phyloP scores from a whole-genome alignment of 768 basidiomycete species.

The Leccinum sublutescens region DNA sequence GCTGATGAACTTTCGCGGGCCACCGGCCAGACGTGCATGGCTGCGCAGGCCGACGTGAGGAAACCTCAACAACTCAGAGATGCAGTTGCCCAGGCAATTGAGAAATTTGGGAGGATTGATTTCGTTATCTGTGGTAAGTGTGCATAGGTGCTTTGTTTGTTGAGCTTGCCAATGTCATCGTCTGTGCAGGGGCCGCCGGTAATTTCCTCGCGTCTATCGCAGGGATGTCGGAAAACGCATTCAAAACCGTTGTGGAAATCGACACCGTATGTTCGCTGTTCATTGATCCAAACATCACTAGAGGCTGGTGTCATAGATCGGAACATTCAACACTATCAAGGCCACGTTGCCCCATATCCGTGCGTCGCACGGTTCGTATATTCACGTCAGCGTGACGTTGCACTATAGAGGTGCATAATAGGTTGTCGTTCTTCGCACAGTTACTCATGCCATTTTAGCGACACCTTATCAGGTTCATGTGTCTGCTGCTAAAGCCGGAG shows the following conservation, averaged over 20 bases:
- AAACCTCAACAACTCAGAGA: conserved; percentile 65
- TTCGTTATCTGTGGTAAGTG: conserved; percentile 88
- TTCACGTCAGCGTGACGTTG: conserved; percentile 86
- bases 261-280: conserved; percentile 62
- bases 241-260: conserved; percentile 90
- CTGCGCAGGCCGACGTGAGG: conserved; percentile 81
- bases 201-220: conserved; percentile 92
- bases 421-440: background rate
- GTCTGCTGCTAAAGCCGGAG: conserved; percentile 90
- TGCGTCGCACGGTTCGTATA: conserved; percentile 72
- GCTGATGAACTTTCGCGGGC: conserved; percentile 67
- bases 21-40: conserved; percentile 72
- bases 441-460: conserved; percentile 37
- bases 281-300: background rate
- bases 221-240: conserved; percentile 40
- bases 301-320: conserved; percentile 51
- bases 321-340: conserved; percentile 93
- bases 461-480: conserved; percentile 91
- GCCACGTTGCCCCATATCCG: conserved; percentile 79
- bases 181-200: conserved; percentile 77
- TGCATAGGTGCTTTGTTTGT: background rate
- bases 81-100: conserved; percentile 74
- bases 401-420: conserved; percentile 67
- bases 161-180: background rate
- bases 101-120: conserved; percentile 83